Percentiles rank a stretch among this genome's conserved stretches.
These are phyloP conservation scores for Diddensiella santjacobensis DNA, from an alignment of 805 yeast species.

Conservation along the genomic window DNA sequence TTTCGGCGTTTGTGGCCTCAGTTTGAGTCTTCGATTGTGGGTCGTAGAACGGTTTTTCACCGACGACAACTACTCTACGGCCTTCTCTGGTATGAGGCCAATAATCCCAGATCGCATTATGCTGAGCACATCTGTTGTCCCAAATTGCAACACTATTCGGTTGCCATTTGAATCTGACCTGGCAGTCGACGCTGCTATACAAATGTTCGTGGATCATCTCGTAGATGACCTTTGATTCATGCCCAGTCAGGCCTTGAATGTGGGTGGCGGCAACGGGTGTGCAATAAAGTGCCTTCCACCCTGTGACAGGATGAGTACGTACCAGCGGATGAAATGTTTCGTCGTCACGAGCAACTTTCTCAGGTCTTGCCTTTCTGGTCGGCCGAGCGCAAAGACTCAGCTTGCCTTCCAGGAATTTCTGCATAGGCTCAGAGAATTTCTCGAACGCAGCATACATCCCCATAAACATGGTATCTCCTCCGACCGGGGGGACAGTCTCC, in stretches of 20 bases:
- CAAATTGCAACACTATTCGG: constrained; percentile 65
- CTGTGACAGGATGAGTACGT: constrained; percentile 69
- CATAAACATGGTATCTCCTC: constrained; percentile 57
- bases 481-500: constrained; percentile 38
- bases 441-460: constrained; percentile 57
- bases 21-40: neutral
- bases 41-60: constrained; percentile 3
- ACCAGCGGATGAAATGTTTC: constrained; percentile 55
- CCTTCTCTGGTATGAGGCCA: constrained; percentile 1
- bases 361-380: constrained; percentile 64
- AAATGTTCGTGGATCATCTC: constrained; percentile 51
- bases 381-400: constrained; percentile 58
- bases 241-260: constrained; percentile 63
- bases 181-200: constrained; percentile 54
- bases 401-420: constrained; percentile 44
- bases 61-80: constrained; percentile 3
- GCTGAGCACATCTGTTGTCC: constrained; percentile 71
- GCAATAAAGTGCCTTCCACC: constrained; percentile 55
- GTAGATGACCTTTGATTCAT: constrained; percentile 59
- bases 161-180: constrained; percentile 67
- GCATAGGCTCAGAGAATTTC: constrained; percentile 49
- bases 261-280: constrained; percentile 59
- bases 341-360: constrained; percentile 50
- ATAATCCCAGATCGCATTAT: constrained; percentile 46
- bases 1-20: neutral